Conservation (phyloP, 257 asterid species). For the Solanum medicagineum region DNA sequence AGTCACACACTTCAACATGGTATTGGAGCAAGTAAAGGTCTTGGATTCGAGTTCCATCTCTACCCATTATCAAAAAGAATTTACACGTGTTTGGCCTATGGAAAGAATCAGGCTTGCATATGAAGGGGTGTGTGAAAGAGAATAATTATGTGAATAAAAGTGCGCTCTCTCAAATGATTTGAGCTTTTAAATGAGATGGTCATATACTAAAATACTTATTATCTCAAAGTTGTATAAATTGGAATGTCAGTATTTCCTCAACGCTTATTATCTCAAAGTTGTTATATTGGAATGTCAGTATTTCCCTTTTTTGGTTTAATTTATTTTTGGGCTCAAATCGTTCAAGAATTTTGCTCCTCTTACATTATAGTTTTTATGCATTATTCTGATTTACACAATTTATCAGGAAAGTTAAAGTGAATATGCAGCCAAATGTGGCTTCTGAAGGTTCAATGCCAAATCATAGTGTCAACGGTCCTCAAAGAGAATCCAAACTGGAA, state of each 20-base stretch:
- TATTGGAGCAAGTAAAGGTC: not conserved
- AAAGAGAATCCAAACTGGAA: slow-evolving; percentile 77
- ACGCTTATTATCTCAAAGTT: not conserved
- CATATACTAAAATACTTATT: not conserved
- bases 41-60: not conserved
- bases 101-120: not conserved
- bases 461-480: slow-evolving; percentile 52
- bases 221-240: not conserved
- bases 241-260: not conserved
- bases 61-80: not conserved
- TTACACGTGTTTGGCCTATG: not conserved
- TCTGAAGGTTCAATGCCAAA: slow-evolving; percentile 36
- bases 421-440: slow-evolving; percentile 17
- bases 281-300: not conserved
- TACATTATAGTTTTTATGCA: not conserved
- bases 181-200: not conserved
- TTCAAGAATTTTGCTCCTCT: not conserved
- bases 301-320: not conserved
- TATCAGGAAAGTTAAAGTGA: slow-evolving; percentile 45
- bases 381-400: not conserved
- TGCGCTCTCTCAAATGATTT: not conserved
- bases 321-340: not conserved
- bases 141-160: not conserved
- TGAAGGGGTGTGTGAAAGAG: not conserved
- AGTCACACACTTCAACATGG: not conserved